These are phyloP conservation scores for Trametes villosa DNA, from an alignment of 768 basidiomycete genomes.

Conservation along the genomic window DNA sequence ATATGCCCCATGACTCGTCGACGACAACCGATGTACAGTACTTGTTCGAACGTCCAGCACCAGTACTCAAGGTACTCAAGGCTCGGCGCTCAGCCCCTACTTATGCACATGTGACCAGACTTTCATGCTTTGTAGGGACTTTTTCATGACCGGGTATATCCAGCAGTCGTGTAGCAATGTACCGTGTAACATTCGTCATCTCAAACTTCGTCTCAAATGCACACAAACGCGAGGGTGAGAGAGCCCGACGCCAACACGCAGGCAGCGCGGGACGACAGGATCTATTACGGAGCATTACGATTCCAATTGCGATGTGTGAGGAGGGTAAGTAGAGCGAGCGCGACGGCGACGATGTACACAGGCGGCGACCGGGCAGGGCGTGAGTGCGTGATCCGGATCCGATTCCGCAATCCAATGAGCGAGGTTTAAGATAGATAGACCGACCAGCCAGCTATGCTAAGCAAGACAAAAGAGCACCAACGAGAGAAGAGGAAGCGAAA, in stretches of 20 bases:
- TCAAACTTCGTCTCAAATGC: not conserved
- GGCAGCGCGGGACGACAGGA: not conserved
- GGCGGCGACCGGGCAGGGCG: not conserved
- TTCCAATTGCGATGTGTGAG: constrained; percentile 3
- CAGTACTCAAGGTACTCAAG: too few species aligned
- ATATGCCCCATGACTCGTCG: too few species aligned
- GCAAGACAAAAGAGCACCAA: not conserved
- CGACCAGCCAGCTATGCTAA: constrained; percentile 6
- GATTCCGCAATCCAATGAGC: constrained; percentile 11
- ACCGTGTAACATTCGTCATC: not conserved
- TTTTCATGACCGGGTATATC: too few species aligned
- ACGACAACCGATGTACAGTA: too few species aligned
- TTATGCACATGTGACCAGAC: too few species aligned
- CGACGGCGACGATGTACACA: constrained; percentile 15
- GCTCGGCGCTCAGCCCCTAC: too few species aligned
- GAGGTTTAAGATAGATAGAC: constrained; percentile 23
- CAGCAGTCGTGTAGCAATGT: not conserved
- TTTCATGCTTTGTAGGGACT: too few species aligned
- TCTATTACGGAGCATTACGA: constrained; percentile 18
- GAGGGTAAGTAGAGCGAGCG: not conserved
- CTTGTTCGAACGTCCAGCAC: too few species aligned
- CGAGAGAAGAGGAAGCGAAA: not conserved
- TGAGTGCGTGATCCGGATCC: not conserved
- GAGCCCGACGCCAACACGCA: not conserved
- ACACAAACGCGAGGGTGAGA: not conserved